phyloP scores from a whole-genome alignment of 116 monocot genomes.

The Thalassia testudinum region DNA sequence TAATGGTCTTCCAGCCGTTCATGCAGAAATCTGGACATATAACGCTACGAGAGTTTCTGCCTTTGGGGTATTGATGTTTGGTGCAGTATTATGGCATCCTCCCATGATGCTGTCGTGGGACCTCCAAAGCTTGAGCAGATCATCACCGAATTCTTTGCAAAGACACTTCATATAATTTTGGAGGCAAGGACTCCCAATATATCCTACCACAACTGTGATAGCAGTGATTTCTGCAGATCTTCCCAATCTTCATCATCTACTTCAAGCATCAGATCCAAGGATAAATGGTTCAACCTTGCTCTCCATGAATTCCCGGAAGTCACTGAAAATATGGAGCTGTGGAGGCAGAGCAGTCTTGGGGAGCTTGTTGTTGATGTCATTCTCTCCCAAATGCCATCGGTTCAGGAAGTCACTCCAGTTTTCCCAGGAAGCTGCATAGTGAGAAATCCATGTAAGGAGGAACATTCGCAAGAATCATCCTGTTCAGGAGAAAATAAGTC shows the following conservation, averaged over 20 bases:
- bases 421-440: no score
- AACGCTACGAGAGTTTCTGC: no score
- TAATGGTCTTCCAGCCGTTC: no score
- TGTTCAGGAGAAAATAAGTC: no score
- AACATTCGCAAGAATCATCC: no score
- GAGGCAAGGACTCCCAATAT: constrained; percentile 61
- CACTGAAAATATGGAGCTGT: constrained; percentile 69
- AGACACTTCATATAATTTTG: constrained; percentile 82
- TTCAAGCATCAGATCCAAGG: constrained; percentile 35
- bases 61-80: no score
- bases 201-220: constrained; percentile 50
- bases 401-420: neutral
- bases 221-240: constrained; percentile 22
- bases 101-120: constrained; percentile 22
- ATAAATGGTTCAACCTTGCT: constrained; percentile 91
- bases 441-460: no score
- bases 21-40: no score
- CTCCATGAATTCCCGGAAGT: constrained; percentile 63
- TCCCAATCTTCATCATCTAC: constrained; percentile 36
- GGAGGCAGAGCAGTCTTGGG: constrained; percentile 76
- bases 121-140: constrained; percentile 75
- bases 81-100: no score
- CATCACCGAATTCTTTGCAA: constrained; percentile 83
- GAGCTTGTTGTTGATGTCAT: constrained; percentile 68
- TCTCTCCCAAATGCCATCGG: constrained; percentile 5